Evolutionary conservation across 805 yeast species (phyloP), one percentile per base, ranked within the genome.

Genomic region (Saturnispora quitensis): DNA sequence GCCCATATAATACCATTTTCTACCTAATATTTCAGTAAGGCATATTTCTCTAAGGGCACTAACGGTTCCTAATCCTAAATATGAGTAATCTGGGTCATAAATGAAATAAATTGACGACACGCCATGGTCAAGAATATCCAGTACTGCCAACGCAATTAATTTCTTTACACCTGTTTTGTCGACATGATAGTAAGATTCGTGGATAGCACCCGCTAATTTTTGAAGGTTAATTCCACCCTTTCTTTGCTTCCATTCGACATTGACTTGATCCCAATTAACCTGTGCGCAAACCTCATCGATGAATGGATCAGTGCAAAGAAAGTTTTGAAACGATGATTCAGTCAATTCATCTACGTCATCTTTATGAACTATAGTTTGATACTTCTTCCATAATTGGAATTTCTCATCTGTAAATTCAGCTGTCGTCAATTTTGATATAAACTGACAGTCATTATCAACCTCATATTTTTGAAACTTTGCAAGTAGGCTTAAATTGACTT

Each of bases 41-140:
- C 77, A 72, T 38, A 87, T 68, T 60, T 89, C 97, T 40, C 86
- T 67, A 27, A 89, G 60, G 0, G 87, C 91, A 54, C 89, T 81
- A 2, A 89, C 63, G 25, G 87, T 87, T 0, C 97, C 97, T 31
- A 89, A 64, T 0, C 87, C 83, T 57, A 82, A 68, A 48, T 78
- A 73, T 4, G 82, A 81, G 61, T 73, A 84, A 50, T 81, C 90
- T 0, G 95, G 93, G 62, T 89, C 90, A 86, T 93, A 88, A 12
- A 89, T 80, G 62, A 90, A 86, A 63, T 90, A 89, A 1, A 90
- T 90, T 0, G 95, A 82, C 0, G 96, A 88, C 0, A 90, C 64
- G 0, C 87, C 84, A 25, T 78, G 65, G 0, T 96, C 95, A 34
- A 90, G 65, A 20, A 89, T 68, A 65, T 89, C 97, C 31, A 85